Evolutionary conservation across 2,329 filamentous ascomycete genomes (phyloP).

Genomic region (Didymella pinodella): DNA sequence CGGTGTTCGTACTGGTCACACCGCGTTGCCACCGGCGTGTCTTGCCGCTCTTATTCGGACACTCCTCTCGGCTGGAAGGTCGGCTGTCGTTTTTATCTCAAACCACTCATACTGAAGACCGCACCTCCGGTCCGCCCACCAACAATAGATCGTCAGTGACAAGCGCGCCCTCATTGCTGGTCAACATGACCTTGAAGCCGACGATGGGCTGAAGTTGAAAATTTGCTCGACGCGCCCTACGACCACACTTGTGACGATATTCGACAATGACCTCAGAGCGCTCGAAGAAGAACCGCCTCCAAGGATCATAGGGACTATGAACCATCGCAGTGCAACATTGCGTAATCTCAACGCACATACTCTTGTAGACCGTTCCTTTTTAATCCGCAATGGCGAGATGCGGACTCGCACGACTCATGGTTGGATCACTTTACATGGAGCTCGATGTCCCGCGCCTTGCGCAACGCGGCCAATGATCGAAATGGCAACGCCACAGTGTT

Average conservation of each 20-base stretch:
- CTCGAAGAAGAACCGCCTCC: background rate
- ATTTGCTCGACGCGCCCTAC: background rate
- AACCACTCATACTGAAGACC: background rate
- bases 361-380: background rate
- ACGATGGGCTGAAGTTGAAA: background rate
- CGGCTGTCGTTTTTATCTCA: background rate
- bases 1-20: constrained; percentile 3
- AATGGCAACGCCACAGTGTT: background rate
- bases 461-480: background rate
- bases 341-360: background rate
- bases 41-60: background rate
- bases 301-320: background rate
- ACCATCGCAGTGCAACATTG: background rate
- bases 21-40: constrained; percentile 3
- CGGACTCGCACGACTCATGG: constrained; percentile 4
- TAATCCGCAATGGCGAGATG: background rate
- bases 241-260: background rate
- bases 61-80: background rate
- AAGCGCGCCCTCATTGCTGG: background rate
- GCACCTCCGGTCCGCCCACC: background rate
- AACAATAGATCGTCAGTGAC: constrained; percentile 8
- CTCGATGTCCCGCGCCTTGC: constrained; percentile 1
- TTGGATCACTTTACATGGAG: background rate
- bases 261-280: background rate
- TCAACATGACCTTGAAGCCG: background rate